These are phyloP conservation scores for Exophiala lecanii-corni DNA, from an alignment of 2,329 filamentous ascomycete genomes.

Conservation along the genomic window DNA sequence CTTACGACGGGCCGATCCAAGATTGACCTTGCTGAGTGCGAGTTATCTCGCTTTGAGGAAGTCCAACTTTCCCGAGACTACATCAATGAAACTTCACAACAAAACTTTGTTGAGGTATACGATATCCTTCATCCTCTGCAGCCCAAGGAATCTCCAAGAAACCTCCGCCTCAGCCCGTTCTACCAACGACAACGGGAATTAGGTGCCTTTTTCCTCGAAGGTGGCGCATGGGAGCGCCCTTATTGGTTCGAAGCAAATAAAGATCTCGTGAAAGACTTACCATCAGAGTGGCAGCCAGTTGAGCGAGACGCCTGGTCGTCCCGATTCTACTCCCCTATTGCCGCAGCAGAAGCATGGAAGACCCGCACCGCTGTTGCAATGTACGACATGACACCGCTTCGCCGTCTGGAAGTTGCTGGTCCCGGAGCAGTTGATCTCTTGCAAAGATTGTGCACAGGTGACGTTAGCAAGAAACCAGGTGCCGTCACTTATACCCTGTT, in stretches of 20 bases:
- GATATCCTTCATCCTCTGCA: constrained; percentile 60
- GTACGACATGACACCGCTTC: constrained; percentile 60
- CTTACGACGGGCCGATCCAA: constrained; percentile 53
- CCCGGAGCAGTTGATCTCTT: constrained; percentile 54
- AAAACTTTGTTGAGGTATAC: constrained; percentile 62
- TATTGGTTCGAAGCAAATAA: constrained; percentile 59
- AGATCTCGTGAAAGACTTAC: constrained; percentile 48
- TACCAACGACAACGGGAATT: constrained; percentile 51
- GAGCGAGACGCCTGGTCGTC: constrained; percentile 57
- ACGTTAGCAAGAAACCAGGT: constrained; percentile 43
- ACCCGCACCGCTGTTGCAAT: constrained; percentile 58
- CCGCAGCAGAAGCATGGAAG: constrained; percentile 60
- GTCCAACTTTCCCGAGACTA: constrained; percentile 54
- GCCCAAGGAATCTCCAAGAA: constrained; percentile 53
- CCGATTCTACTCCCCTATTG: constrained; percentile 54
- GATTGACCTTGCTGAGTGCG: constrained; percentile 56
- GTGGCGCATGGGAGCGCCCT: constrained; percentile 57
- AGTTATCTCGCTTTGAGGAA: constrained; percentile 58
- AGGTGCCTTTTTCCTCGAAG: constrained; percentile 53
- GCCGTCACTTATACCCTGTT: constrained; percentile 55
- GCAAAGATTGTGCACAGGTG: constrained; percentile 40
- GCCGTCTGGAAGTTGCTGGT: constrained; percentile 55
- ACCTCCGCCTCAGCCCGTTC: constrained; percentile 57
- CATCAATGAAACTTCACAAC: constrained; percentile 54
- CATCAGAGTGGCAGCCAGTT: constrained; percentile 51